Conservation (phyloP, 108 stramenopile species). For the Nitzschia inconspicua region DNA sequence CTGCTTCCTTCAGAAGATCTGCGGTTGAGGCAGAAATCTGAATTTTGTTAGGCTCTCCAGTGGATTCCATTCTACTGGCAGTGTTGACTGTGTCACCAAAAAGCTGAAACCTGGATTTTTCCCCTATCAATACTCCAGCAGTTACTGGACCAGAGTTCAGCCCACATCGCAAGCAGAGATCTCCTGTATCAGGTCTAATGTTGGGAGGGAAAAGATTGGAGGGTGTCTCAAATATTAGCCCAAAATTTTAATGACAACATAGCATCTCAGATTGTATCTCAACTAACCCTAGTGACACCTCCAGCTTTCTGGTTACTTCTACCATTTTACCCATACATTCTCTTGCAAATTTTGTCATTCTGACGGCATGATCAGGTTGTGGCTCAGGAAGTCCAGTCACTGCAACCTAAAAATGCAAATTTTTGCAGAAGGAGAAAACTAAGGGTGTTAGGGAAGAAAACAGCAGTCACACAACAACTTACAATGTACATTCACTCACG, state of each 20-base stretch:
- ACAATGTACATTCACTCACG: too few species aligned
- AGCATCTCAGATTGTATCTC: too few species aligned
- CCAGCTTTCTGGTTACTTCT: constrained; percentile 6
- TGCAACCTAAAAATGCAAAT: too few species aligned
- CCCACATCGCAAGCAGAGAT: constrained; percentile 48
- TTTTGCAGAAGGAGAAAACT: too few species aligned
- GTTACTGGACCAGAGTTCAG: constrained; percentile 55
- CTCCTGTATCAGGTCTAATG: constrained; percentile 45
- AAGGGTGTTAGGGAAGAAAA: neutral
- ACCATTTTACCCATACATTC: constrained; percentile 5
- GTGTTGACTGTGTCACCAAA: constrained; percentile 68
- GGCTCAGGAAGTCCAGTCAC: too few species aligned
- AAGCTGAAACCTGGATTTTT: constrained; percentile 48
- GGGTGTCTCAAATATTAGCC: too few species aligned
- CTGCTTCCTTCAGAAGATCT: constrained; percentile 17
- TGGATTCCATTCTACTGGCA: constrained; percentile 55
- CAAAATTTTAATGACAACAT: too few species aligned
- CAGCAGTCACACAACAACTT: too few species aligned
- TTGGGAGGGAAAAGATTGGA: too few species aligned
- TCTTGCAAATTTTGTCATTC: constrained; percentile 18
- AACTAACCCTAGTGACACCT: constrained; percentile 27
- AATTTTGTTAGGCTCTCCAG: constrained; percentile 38
- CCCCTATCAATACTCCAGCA: constrained; percentile 53
- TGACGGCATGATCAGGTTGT: constrained; percentile 20
- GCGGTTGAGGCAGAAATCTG: constrained; percentile 56